Evolutionary conservation across 169 alveolate genomes (phyloP), one percentile per base, ranked within the genome.

Genomic region (Ichthyophthirius multifiliis): DNA sequence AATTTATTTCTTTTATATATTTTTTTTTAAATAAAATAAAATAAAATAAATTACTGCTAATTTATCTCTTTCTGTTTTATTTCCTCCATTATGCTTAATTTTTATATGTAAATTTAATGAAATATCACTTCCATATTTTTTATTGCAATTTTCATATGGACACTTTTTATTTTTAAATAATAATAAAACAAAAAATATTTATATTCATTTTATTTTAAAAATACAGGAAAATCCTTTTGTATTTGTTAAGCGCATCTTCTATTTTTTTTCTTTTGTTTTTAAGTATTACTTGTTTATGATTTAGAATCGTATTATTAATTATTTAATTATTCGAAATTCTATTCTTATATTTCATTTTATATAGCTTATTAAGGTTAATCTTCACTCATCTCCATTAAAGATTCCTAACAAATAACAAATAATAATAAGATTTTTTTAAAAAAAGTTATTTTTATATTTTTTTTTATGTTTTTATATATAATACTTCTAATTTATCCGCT

Each of bases 41-140:
- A 34, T 18, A 20, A n/a, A 4, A 15, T 1, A 34, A 18, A 1
- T 64, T 79, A 79, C 86, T n/a, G 92, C 94, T 3, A 83, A 74
- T 65, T 86, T 89, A 32, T 85, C 92, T 55, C 90, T 81, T 18
- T 88, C 93, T 15, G 93, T 86, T 75, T 86, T 85, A 74, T 88
- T 86, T 27, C 90, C 91, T 65, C 93, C 88, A 45, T 85, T 84
- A 76, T 92, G 96, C 74, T 92, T 92, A 0, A 89, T 65, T 73
- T 92, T 92, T 18, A 92, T 90, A 63, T 92, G 96, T 55, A 83
- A 85, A 83, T 92, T 92, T 23, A 92, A 81, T 48, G 94, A 85
- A n/a, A 93, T 94, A 45, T 90, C 94, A 43, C 94, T 75, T 1
- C 94, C 94, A 83, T 92, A 92, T 13, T 76, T 65, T 62, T 92